Evolutionary conservation across 2,329 filamentous ascomycete genomes (phyloP), one percentile per base, ranked within the genome.

Genomic region (Oidium heveae): DNA sequence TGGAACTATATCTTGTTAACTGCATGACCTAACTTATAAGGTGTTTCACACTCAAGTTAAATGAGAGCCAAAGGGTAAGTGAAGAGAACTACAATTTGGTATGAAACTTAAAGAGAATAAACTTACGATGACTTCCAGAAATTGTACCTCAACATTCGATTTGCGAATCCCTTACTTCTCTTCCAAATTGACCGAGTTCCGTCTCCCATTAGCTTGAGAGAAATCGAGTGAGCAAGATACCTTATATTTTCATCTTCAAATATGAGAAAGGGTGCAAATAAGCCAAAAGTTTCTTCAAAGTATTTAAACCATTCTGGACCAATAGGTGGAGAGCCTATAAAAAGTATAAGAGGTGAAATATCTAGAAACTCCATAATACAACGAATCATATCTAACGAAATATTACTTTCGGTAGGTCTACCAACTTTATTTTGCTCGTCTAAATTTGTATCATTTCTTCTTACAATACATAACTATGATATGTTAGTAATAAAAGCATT

Each of bases 311-410:
- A 66, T 9, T 68, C 68, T 6, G 62, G 57, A 2, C 58, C 59
- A 15, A 68, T 65, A 16, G 59, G 57, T 10, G 69, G 69, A 9
- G 67, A 62, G 15, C 66, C 68, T 54, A 69, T 65, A 53, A 75
- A 73, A 2, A 76, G 63, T 1, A 70, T 72, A 53, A 68, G 58
- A 54, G 77, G 74, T 1, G 72, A 76, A 6, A 72, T 70, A 58
- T 75, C 70, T 12, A 82, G 63, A 56, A 80, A 81, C 44, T 71
- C 68, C 12, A 82, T 66, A 53, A 79, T 76, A 56, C 70, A 72
- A 61, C 71, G 71, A 24, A 72, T 66, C 60, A 76, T 68, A 50
- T 66, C 65, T 22, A 68, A 64, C 22, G 68, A 69, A 4, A 67
- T 63, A n/a, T 65, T 59, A 43, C 66, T 61, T 55, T 71, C 70